Conservation (phyloP, 805 yeast genomes). For the Diddensiella caesifluorescens region DNA sequence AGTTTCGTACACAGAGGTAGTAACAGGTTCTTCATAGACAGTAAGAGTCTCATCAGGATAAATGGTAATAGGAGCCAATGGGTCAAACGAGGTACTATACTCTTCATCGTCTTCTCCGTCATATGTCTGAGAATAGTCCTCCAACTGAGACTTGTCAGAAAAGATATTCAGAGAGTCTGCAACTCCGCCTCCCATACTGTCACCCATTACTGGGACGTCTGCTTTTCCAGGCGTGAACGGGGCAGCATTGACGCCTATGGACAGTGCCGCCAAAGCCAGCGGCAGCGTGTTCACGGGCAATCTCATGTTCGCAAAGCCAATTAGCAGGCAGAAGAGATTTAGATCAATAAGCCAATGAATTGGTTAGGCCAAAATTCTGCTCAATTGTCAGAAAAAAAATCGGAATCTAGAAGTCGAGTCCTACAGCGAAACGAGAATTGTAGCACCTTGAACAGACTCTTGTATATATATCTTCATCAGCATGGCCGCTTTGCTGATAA, state of each 20-base stretch:
- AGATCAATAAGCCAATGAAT: no score
- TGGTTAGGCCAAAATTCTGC: no score
- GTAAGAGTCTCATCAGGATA: not conserved
- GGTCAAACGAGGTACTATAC: not conserved
- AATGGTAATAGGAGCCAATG: not conserved
- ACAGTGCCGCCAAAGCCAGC: not conserved
- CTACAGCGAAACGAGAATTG: no score
- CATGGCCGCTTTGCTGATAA: no score
- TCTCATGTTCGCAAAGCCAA: no score
- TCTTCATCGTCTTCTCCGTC: no score
- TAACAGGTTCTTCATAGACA: not conserved
- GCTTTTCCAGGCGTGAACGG: not conserved
- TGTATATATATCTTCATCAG: no score
- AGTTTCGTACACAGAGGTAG: not conserved
- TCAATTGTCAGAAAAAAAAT: no score
- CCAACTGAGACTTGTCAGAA: not conserved
- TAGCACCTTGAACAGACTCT: no score
- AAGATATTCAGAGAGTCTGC: slow-evolving; percentile 1
- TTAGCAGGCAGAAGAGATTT: no score
- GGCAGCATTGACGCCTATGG: not conserved
- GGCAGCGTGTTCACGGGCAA: no score
- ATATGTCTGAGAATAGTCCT: not conserved
- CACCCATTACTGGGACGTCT: not conserved
- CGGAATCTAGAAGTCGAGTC: no score
- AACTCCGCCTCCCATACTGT: not conserved